phyloP scores from a whole-genome alignment of 768 basidiomycete genomes.

The Flagelloscypha sp. region DNA sequence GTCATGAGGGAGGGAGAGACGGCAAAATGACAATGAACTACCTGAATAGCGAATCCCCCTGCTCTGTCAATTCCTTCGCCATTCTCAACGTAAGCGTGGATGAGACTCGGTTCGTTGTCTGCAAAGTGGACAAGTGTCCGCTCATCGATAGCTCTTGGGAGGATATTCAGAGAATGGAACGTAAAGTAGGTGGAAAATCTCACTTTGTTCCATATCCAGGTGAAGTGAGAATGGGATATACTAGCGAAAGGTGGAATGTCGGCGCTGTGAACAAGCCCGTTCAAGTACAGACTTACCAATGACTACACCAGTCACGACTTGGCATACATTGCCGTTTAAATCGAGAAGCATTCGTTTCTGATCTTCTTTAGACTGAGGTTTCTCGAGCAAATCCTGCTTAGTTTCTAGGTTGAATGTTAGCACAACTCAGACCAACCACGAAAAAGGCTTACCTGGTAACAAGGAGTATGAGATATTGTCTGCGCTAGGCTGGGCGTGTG shows the following conservation, averaged over 20 bases:
- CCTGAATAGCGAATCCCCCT: slow-evolving; percentile 93
- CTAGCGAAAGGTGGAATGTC: slow-evolving; percentile 24
- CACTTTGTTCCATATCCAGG: slow-evolving; percentile 73
- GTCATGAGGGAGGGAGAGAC: slow-evolving; percentile 1
- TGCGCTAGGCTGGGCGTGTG: slow-evolving; percentile 55
- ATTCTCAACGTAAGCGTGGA: slow-evolving; percentile 76
- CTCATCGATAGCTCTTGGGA: slow-evolving; percentile 82
- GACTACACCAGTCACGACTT: slow-evolving; percentile 87
- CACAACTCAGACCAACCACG: no score
- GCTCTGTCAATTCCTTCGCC: slow-evolving; percentile 85
- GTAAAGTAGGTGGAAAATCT: no score
- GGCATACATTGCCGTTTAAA: slow-evolving; percentile 78
- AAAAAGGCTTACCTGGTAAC: no score
- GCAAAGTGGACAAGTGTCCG: slow-evolving; percentile 72
- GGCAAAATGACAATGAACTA: slow-evolving; percentile 20
- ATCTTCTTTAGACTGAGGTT: slow-evolving; percentile 71
- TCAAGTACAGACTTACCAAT: slow-evolving; percentile 44
- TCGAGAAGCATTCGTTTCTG: slow-evolving; percentile 83
- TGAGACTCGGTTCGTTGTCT: slow-evolving; percentile 47
- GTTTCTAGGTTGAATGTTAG: no score
- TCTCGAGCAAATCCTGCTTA: slow-evolving; percentile 79
- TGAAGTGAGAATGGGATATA: slow-evolving; percentile 64
- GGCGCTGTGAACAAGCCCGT: background rate
- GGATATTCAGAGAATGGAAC: no score
- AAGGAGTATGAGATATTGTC: slow-evolving; percentile 49